Evolutionary conservation across 2,329 filamentous ascomycete species (phyloP).

Genomic region (Penicillium aurantiogriseum): DNA sequence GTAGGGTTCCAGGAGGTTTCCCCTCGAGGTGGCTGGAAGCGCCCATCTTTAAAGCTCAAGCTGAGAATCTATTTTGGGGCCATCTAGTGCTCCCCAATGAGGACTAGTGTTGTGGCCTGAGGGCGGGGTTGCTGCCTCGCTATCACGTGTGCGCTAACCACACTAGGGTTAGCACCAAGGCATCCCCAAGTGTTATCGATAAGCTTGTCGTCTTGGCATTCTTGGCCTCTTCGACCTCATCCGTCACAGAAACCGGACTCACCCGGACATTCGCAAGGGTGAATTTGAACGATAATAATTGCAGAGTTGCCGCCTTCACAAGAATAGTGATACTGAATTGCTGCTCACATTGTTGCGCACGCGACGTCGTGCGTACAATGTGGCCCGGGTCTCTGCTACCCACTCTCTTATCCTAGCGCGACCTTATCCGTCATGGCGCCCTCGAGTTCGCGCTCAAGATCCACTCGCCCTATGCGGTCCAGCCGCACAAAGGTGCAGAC

Average conservation of each 20-base stretch:
- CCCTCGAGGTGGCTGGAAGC: conserved; percentile 27
- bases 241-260: not conserved
- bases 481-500: conserved; percentile 37
- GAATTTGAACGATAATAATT: not conserved
- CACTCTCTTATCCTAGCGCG: conserved; percentile 13
- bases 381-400: not conserved
- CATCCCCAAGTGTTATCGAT: conserved; percentile 22
- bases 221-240: conserved; percentile 13
- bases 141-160: conserved; percentile 12
- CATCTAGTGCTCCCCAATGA: conserved; percentile 22
- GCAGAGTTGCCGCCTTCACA: no score
- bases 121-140: conserved; percentile 28
- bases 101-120: conserved; percentile 27
- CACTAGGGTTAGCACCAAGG: not conserved
- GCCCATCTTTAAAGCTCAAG: conserved; percentile 24
- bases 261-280: not conserved
- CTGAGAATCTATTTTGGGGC: conserved; percentile 37
- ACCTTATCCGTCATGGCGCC: conserved; percentile 31
- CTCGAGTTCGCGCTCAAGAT: conserved; percentile 21
- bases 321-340: not conserved
- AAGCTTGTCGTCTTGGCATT: conserved; percentile 11
- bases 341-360: not conserved
- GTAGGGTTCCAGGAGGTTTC: conserved; percentile 19
- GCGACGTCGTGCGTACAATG: conserved; percentile 9
- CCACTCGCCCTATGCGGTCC: conserved; percentile 36